phyloP scores from a whole-genome alignment of 805 yeast genomes.

The Saccharomycopsis amapae region DNA sequence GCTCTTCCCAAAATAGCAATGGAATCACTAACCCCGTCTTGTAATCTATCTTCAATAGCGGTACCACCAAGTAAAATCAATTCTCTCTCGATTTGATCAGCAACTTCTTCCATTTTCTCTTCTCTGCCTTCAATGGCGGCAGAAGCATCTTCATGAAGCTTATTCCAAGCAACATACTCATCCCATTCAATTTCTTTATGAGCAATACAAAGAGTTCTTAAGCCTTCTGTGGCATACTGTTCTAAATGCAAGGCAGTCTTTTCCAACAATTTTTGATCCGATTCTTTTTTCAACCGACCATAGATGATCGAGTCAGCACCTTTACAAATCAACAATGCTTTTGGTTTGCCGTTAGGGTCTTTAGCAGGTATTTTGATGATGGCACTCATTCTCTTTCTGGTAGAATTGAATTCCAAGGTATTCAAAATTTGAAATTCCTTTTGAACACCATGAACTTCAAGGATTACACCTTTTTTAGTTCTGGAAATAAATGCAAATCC shows the following conservation, averaged over 20 bases:
- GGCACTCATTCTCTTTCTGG: constrained; percentile 93
- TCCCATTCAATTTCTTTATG: constrained; percentile 58
- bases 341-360: constrained; percentile 40
- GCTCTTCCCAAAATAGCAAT: constrained; percentile 63
- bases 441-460: constrained; percentile 62
- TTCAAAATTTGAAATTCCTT: constrained; percentile 69
- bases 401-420: constrained; percentile 72
- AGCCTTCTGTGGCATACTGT: constrained; percentile 75
- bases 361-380: constrained; percentile 59
- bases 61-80: constrained; percentile 71
- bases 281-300: constrained; percentile 49
- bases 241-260: constrained; percentile 69
- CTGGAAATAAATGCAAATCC: constrained; percentile 62
- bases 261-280: constrained; percentile 41
- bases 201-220: constrained; percentile 76
- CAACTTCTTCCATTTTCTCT: constrained; percentile 64
- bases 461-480: constrained; percentile 60
- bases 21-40: constrained; percentile 82
- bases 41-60: constrained; percentile 79
- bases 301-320: constrained; percentile 83
- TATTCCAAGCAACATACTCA: constrained; percentile 58
- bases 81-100: constrained; percentile 64
- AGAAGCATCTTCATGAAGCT: constrained; percentile 55
- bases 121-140: constrained; percentile 57
- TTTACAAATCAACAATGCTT: constrained; percentile 64